A percentile compares a stretch with the other conserved stretches of the same genome.
Evolutionary conservation across 163 green algal genomes (phyloP).

Genomic region (Volvox carteri): DNA sequence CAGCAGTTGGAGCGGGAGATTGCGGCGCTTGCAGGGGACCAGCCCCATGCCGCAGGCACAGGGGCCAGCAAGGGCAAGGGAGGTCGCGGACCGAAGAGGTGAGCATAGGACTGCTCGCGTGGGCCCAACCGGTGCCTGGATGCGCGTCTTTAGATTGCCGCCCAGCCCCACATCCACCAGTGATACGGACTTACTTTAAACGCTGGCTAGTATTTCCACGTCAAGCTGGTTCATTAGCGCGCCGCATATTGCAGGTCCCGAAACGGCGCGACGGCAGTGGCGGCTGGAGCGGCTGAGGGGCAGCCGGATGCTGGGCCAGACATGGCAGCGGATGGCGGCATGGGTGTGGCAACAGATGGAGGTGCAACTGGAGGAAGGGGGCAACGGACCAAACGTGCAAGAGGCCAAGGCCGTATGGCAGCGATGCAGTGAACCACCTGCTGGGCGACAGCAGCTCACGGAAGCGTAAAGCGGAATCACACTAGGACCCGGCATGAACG

Average conservation of each 20-base stretch:
- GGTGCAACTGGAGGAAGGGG: not conserved
- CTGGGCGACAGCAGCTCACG: too few species aligned
- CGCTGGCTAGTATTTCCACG: too few species aligned
- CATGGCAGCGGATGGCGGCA: not conserved
- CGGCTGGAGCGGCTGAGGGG: not conserved
- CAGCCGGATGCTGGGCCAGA: not conserved
- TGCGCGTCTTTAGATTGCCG: too few species aligned
- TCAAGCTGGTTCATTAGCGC: not conserved
- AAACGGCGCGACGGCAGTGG: not conserved
- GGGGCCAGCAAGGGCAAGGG: not conserved
- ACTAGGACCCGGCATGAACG: too few species aligned
- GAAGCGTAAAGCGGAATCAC: too few species aligned
- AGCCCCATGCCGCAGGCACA: not conserved
- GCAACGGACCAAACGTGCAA: conserved; percentile 24
- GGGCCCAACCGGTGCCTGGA: too few species aligned
- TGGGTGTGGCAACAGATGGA: not conserved
- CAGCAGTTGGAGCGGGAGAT: conserved; percentile 27
- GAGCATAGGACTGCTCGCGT: too few species aligned
- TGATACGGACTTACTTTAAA: too few species aligned
- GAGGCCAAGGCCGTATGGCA: conserved; percentile 8
- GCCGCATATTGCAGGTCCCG: not conserved
- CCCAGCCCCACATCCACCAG: too few species aligned
- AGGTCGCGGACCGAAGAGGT: not conserved
- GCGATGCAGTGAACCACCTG: conserved; percentile 39
- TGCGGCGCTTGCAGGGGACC: not conserved